A percentile compares a stretch with the other conserved stretches of the same genome.
Evolutionary conservation across 164 flowering plant species (phyloP).

Genomic region (Vitis amurensis): DNA sequence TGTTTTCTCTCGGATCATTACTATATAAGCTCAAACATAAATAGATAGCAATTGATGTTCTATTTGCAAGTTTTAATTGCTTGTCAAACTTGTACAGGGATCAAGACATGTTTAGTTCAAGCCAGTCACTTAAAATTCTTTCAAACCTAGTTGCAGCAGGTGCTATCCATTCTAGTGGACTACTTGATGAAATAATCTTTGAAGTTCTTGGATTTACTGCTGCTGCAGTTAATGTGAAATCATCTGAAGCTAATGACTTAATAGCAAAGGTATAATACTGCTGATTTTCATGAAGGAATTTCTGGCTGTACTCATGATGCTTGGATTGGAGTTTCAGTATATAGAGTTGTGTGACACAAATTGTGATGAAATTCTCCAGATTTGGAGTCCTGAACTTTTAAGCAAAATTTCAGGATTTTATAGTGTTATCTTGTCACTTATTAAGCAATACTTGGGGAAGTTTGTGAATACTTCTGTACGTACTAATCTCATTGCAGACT

Average conservation of each 20-base stretch:
- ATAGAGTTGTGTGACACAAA: not conserved
- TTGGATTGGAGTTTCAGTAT: not conserved
- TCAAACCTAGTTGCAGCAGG: constrained; percentile 78
- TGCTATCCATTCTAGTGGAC: constrained; percentile 50
- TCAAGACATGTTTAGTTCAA: constrained; percentile 41
- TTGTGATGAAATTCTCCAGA: not conserved
- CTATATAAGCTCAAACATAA: not conserved
- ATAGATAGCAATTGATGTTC: not conserved
- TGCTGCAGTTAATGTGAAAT: constrained; percentile 34
- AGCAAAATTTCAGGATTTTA: not conserved
- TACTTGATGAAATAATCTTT: constrained; percentile 54
- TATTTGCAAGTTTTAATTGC: constrained; percentile 10
- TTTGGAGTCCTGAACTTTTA: not conserved
- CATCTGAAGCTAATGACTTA: constrained; percentile 46
- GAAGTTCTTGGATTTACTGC: constrained; percentile 58
- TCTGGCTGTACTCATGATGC: not conserved
- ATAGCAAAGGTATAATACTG: constrained; percentile 56
- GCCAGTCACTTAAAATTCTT: constrained; percentile 77
- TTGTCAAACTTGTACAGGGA: constrained; percentile 54
- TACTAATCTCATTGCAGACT: not conserved
- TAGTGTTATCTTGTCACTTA: not conserved
- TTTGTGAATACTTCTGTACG: not conserved
- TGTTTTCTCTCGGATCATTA: not conserved
- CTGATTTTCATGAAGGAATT: not conserved
- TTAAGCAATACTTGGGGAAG: not conserved